Evolutionary conservation across 2,329 filamentous ascomycete genomes (phyloP).

Genomic region (Fusarium drepaniforme): DNA sequence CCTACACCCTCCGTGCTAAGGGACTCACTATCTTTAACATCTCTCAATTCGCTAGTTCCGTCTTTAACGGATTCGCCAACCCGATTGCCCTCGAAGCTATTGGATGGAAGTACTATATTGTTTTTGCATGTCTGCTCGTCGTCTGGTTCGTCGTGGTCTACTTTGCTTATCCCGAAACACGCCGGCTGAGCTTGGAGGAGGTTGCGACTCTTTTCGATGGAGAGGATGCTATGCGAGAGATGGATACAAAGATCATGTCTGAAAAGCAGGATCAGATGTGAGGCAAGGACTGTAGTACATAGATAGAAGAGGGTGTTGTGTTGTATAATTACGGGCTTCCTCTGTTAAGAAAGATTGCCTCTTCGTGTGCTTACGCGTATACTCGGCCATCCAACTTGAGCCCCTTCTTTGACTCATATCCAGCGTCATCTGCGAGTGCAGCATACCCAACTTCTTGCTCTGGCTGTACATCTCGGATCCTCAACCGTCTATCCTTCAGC

Average conservation of each 20-base stretch:
- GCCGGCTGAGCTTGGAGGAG: not conserved
- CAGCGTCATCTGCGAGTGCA: not conserved
- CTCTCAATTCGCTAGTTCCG: not conserved
- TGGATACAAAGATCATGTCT: not conserved
- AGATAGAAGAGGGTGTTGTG: not conserved
- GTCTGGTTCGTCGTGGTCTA: not conserved
- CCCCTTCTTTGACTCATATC: not conserved
- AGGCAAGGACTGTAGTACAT: not conserved
- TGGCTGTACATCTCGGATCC: not conserved
- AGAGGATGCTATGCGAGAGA: not conserved
- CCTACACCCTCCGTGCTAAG: constrained; percentile 62
- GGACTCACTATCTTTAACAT: constrained; percentile 52
- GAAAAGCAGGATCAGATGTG: not conserved
- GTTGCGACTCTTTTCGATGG: not conserved
- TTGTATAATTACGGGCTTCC: not conserved
- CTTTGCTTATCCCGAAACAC: constrained; percentile 5
- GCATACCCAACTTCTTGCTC: not conserved
- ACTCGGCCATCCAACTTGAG: not conserved
- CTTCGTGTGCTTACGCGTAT: not conserved
- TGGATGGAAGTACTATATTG: constrained; percentile 22
- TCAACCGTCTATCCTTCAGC: not conserved
- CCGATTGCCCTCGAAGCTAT: constrained; percentile 7
- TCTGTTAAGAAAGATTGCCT: not conserved
- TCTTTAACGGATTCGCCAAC: constrained; percentile 22
- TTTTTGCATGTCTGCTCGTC: constrained; percentile 1